A percentile compares a stretch with the other conserved stretches of the same genome.
These are phyloP conservation scores for Mollisiaceae sp. DNA, from an alignment of 2,329 filamentous ascomycete genomes.

Conservation along the genomic window DNA sequence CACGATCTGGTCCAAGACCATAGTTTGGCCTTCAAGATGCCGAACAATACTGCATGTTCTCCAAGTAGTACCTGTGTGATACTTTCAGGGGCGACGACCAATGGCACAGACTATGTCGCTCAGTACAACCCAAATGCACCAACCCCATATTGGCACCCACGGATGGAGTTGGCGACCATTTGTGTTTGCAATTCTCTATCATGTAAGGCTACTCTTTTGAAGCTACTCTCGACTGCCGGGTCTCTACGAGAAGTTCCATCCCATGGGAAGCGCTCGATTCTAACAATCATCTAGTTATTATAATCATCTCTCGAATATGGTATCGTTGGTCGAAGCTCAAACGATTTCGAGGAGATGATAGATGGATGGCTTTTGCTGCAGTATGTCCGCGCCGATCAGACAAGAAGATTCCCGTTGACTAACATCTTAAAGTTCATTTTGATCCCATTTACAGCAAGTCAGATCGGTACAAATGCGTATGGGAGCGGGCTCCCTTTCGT, in stretches of 20 bases:
- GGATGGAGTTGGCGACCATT: conserved; percentile 39
- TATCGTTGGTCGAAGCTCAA: conserved; percentile 37
- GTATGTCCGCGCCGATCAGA: conserved; percentile 29
- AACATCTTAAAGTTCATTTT: conserved; percentile 35
- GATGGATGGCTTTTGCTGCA: conserved; percentile 39
- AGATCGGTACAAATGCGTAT: conserved; percentile 36
- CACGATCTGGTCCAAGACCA: conserved; percentile 10
- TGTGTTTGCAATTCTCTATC: conserved; percentile 37
- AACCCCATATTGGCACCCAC: conserved; percentile 35
- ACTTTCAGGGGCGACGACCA: conserved; percentile 27
- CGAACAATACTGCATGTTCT: conserved; percentile 31
- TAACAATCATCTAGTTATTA: conserved; percentile 31
- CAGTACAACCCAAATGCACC: conserved; percentile 37
- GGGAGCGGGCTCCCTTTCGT: conserved; percentile 38
- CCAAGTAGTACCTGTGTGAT: conserved; percentile 30
- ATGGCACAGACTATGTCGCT: conserved; percentile 31
- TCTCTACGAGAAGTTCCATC: neutral
- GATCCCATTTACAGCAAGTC: conserved; percentile 34
- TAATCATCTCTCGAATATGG: conserved; percentile 36
- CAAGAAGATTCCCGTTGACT: conserved; percentile 9
- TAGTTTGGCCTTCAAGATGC: conserved; percentile 9
- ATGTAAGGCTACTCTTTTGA: conserved; percentile 29
- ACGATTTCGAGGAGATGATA: conserved; percentile 39
- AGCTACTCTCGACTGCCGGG: neutral
- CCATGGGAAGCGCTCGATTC: conserved; percentile 1